Percentiles rank a stretch among this genome's conserved stretches.
These are phyloP conservation scores for Podila minutissima DNA, from an alignment of 192 early-diverging fungal genomes.

Conservation along the genomic window DNA sequence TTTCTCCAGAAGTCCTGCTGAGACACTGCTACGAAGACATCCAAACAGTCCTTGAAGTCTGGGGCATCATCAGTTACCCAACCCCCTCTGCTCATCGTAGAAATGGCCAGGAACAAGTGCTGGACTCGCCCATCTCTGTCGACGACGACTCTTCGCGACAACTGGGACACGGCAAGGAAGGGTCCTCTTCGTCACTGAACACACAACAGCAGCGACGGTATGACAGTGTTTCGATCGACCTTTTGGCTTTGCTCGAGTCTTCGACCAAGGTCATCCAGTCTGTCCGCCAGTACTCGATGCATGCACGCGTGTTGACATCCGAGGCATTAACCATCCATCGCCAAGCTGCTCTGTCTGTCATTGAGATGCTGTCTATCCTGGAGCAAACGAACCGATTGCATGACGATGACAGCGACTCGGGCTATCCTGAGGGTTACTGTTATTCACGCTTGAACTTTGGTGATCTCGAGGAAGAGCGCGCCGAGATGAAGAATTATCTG, in stretches of 20 bases:
- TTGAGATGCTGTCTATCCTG: constrained; percentile 60
- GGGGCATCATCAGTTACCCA: constrained; percentile 63
- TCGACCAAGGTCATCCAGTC: constrained; percentile 62
- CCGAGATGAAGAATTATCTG: constrained; percentile 58
- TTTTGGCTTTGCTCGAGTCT: constrained; percentile 56
- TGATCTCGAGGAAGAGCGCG: constrained; percentile 54
- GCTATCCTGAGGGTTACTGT: constrained; percentile 55
- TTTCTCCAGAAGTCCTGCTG: constrained; percentile 54
- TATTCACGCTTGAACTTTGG: constrained; percentile 58
- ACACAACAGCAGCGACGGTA: constrained; percentile 28
- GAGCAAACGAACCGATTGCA: constrained; percentile 54
- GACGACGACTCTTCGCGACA: constrained; percentile 20
- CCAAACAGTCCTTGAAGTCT: constrained; percentile 56
- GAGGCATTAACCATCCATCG: constrained; percentile 52
- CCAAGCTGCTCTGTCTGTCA: constrained; percentile 53
- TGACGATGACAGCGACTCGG: constrained; percentile 34
- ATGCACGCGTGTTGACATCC: constrained; percentile 55
- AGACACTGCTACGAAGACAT: constrained; percentile 58
- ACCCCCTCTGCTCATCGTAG: constrained; percentile 11
- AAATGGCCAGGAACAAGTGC: constrained; percentile 21
- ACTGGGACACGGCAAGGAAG: constrained; percentile 25
- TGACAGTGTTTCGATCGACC: constrained; percentile 35
- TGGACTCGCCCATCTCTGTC: constrained; percentile 33
- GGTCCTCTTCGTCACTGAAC: constrained; percentile 18
- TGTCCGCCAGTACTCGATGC: constrained; percentile 62